Evolutionary conservation across 148 eudicot genomes (phyloP), one percentile per base, ranked within the genome.

Genomic region (Heliosperma pusillum): DNA sequence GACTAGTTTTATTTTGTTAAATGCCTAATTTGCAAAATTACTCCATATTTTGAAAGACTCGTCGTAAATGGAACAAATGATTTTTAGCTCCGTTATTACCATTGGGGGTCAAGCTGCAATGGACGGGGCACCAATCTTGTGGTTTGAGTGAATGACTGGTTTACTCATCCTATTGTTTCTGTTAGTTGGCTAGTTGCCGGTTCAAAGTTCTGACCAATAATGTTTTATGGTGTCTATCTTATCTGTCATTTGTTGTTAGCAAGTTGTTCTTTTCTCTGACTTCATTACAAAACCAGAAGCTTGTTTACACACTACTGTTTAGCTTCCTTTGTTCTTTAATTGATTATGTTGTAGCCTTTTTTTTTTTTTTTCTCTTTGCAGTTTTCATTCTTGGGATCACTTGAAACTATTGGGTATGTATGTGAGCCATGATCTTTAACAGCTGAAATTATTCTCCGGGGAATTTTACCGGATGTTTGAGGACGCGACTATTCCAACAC

Each of bases 161-260:
- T 33, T 72, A 40, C 66, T 25, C 27, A 36, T 20, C 20, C n/a
- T 16, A 16, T 61, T 50, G 44, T 1, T n/a, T 60, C 26, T 69
- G 45, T 74, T 77, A 65, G 75, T 78, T 64, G 69, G 76, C 67
- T 60, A 73, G 21, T 73, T 22, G 66, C 17, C 2, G 8, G 40
- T 63, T 71, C 29, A 50, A 56, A 21, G 57, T 67, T 16, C 42
- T 27, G 67, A 27, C 6, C 40, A 52, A 33, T 65, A 33, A 72
- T 16, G 74, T 53, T 25, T 66, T 44, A 67, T 65, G 66, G 58
- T 56, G 25, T 15, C 52, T n/a, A 70, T 71, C 27, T 30, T 63
- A 24, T 61, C 67, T 47, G 33, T 50, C 60, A 71, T 3, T 61
- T 47, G 10, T 63, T 72, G 42, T 62, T 50, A 30, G 40, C 42